These are phyloP conservation scores for Eremothecium gossypii DNA, from an alignment of 1,139 yeast species.

Conservation along the genomic window DNA sequence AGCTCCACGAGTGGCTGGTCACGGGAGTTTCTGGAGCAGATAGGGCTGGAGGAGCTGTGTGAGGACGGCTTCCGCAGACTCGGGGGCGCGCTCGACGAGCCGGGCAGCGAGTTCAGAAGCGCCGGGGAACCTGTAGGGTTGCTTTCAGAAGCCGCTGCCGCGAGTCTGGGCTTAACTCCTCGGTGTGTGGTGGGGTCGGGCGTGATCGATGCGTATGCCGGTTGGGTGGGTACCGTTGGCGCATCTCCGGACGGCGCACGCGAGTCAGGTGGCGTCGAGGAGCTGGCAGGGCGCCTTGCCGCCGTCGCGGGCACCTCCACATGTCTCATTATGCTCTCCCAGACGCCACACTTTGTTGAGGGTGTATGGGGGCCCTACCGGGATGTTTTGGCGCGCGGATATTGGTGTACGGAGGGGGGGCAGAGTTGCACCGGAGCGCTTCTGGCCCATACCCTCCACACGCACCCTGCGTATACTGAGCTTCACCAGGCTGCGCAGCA, in stretches of 20 bases:
- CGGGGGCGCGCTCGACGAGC: constrained; percentile 54
- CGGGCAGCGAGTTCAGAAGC: constrained; percentile 42
- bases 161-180: constrained; percentile 71
- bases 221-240: constrained; percentile 98
- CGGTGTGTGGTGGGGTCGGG: constrained; percentile 86
- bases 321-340: constrained; percentile 85
- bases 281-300: constrained; percentile 78
- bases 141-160: constrained; percentile 59
- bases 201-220: constrained; percentile 96
- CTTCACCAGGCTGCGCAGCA: constrained; percentile 54
- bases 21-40: constrained; percentile 52
- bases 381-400: constrained; percentile 79
- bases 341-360: constrained; percentile 77
- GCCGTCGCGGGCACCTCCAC: constrained; percentile 99
- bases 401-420: constrained; percentile 98
- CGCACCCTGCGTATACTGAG: constrained; percentile 80
- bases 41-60: constrained; percentile 69
- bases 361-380: constrained; percentile 99
- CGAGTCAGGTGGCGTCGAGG: constrained; percentile 31
- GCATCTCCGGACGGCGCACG: constrained; percentile 40
- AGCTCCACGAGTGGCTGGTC: constrained; percentile 87
- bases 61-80: constrained; percentile 68
- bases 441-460: constrained; percentile 77
- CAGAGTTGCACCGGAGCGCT: constrained; percentile 95
- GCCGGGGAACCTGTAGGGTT: constrained; percentile 88